A percentile compares a stretch with the other conserved stretches of the same genome.
Conservation (phyloP, 495 filamentous ascomycete species). For the Lichenothelia convexa region DNA sequence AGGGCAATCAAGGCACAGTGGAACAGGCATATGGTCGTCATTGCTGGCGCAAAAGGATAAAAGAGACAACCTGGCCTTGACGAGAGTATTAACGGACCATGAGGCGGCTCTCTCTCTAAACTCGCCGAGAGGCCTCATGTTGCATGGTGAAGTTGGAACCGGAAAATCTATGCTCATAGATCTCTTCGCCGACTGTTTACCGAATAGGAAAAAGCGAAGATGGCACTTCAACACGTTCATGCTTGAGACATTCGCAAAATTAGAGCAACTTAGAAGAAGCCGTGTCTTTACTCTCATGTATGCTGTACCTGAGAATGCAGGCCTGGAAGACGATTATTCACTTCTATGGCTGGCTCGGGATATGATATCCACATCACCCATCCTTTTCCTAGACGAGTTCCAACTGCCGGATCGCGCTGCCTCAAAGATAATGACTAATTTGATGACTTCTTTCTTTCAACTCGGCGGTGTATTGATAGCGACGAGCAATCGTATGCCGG, state of each 20-base stretch:
- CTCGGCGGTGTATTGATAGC: constrained; percentile 54
- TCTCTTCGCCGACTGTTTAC: constrained; percentile 47
- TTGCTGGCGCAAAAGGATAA: constrained; percentile 20
- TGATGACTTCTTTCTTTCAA: constrained; percentile 56
- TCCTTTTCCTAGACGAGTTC: constrained; percentile 58
- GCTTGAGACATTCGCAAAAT: constrained; percentile 42
- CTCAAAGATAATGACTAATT: constrained; percentile 49
- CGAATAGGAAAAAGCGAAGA: constrained; percentile 42
- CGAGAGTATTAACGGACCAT: constrained; percentile 37
- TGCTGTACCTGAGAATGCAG: constrained; percentile 1
- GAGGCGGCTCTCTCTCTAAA: constrained; percentile 43
- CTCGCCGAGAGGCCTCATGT: constrained; percentile 44
- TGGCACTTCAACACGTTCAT: constrained; percentile 68
- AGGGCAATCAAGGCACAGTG: neutral
- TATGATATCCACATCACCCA: constrained; percentile 44
- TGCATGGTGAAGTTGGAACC: constrained; percentile 54
- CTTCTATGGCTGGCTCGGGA: constrained; percentile 49
- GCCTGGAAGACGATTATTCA: constrained; percentile 37
- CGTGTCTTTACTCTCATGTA: constrained; percentile 5
- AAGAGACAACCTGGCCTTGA: constrained; percentile 37
- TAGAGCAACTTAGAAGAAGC: constrained; percentile 37
- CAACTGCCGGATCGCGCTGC: constrained; percentile 51
- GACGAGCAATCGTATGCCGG: constrained; percentile 56
- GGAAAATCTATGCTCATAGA: constrained; percentile 57
- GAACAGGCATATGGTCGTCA: constrained; percentile 16